These are phyloP conservation scores for Fusarium torreyae DNA, from an alignment of 2,329 filamentous ascomycete genomes.

Conservation along the genomic window DNA sequence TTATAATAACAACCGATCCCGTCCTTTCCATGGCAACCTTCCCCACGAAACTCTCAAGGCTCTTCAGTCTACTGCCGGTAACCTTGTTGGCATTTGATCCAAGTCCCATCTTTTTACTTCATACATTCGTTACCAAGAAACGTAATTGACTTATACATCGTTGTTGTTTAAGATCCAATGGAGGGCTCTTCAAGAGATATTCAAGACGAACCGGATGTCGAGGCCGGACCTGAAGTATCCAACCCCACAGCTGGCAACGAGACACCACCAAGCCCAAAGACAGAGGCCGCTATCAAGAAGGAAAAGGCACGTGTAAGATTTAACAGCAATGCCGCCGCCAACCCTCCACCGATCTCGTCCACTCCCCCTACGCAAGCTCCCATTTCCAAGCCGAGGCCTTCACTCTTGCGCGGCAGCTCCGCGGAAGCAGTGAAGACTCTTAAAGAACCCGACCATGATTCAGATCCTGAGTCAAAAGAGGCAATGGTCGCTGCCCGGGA, in stretches of 20 bases:
- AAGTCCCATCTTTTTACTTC: slow-evolving; percentile 30
- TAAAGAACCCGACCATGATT: slow-evolving; percentile 47
- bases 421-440: slow-evolving; percentile 56
- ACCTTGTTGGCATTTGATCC: slow-evolving; percentile 27
- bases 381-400: slow-evolving; percentile 56
- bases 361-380: slow-evolving; percentile 22
- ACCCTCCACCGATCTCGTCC: slow-evolving; percentile 43
- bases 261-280: slow-evolving; percentile 29
- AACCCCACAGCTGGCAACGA: slow-evolving; percentile 17
- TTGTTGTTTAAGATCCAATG: slow-evolving; percentile 31
- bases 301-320: slow-evolving; percentile 66
- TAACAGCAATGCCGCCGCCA: slow-evolving; percentile 61
- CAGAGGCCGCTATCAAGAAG: slow-evolving; percentile 49
- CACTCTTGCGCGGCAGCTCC: slow-evolving; percentile 61
- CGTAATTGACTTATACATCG: slow-evolving; percentile 2
- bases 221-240: slow-evolving; percentile 26
- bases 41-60: slow-evolving; percentile 30
- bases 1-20: slow-evolving; percentile 39
- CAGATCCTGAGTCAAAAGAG: slow-evolving; percentile 54
- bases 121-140: slow-evolving; percentile 31
- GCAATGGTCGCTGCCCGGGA: slow-evolving; percentile 58
- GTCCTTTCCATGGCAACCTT: slow-evolving; percentile 18
- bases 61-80: slow-evolving; percentile 25
- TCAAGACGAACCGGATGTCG: slow-evolving; percentile 45
- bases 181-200: slow-evolving; percentile 41